Conservation (phyloP, 2,329 filamentous ascomycete species). For the Aspergillus sergii region DNA sequence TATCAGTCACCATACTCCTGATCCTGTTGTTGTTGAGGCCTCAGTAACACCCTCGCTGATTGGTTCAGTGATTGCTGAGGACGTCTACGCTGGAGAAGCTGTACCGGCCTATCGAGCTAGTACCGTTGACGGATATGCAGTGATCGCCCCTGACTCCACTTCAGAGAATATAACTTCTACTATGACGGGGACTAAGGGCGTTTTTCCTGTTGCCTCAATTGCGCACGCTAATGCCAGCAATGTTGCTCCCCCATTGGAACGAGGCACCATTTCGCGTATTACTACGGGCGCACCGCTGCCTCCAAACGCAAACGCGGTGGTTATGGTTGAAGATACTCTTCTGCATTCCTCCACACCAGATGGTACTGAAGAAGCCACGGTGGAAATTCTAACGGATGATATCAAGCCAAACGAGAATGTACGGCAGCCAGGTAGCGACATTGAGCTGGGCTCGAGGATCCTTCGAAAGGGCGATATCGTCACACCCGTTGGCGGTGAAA, state of each 20-base stretch:
- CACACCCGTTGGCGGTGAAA: constrained; percentile 83
- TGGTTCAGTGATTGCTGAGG: constrained; percentile 78
- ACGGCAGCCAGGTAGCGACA: constrained; percentile 86
- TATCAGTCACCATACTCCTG: constrained; percentile 73
- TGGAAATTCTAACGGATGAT: constrained; percentile 79
- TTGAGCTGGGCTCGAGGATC: constrained; percentile 69
- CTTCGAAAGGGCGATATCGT: constrained; percentile 77
- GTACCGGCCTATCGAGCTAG: constrained; percentile 94
- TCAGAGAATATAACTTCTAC: constrained; percentile 52
- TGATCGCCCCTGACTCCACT: constrained; percentile 59
- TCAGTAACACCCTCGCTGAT: constrained; percentile 68
- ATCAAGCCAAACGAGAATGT: constrained; percentile 83
- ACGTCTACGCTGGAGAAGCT: constrained; percentile 75
- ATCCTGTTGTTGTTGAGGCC: constrained; percentile 57
- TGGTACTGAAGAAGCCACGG: constrained; percentile 78
- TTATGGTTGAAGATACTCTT: constrained; percentile 95
- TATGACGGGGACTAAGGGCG: constrained; percentile 61
- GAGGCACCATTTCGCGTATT: constrained; percentile 82
- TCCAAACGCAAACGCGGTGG: constrained; percentile 82
- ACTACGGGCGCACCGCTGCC: constrained; percentile 94
- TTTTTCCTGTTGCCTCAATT: constrained; percentile 82
- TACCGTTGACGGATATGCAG: constrained; percentile 95
- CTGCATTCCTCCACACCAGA: constrained; percentile 76
- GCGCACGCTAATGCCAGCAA: constrained; percentile 81
- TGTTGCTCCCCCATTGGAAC: constrained; percentile 61